These are phyloP conservation scores for Eucalyptus curtisii DNA, from an alignment of 345 rosid species.

Conservation along the genomic window DNA sequence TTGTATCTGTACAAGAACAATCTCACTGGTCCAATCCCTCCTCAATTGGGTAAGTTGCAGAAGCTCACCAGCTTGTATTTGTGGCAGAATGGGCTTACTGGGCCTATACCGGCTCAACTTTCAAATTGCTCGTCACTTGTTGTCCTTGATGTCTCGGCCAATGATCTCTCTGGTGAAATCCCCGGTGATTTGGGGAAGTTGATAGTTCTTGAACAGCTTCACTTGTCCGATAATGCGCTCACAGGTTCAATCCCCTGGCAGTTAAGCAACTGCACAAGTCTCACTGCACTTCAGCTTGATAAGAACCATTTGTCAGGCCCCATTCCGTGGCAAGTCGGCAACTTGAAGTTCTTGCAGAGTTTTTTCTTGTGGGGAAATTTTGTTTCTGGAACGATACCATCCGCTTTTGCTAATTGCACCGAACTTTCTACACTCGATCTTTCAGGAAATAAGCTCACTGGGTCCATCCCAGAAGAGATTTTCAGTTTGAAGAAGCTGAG, in stretches of 20 bases:
- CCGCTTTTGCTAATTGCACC: slow-evolving; percentile 79
- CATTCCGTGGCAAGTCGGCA: slow-evolving; percentile 69
- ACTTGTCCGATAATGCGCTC: slow-evolving; percentile 77
- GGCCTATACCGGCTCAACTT: slow-evolving; percentile 65
- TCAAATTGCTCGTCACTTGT: slow-evolving; percentile 90
- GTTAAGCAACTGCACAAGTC: slow-evolving; percentile 76
- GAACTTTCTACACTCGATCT: slow-evolving; percentile 74
- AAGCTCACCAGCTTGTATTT: slow-evolving; percentile 87
- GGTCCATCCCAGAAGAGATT: slow-evolving; percentile 75
- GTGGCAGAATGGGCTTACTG: slow-evolving; percentile 81
- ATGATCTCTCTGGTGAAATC: slow-evolving; percentile 62
- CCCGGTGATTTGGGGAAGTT: slow-evolving; percentile 82
- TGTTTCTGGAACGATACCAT: slow-evolving; percentile 71
- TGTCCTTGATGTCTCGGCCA: slow-evolving; percentile 85
- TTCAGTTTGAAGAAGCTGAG: slow-evolving; percentile 75
- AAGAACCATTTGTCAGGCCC: slow-evolving; percentile 76
- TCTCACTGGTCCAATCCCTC: slow-evolving; percentile 80
- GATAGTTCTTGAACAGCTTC: slow-evolving; percentile 74
- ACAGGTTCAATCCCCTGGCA: slow-evolving; percentile 67
- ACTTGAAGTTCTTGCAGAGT: slow-evolving; percentile 62
- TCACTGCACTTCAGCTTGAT: slow-evolving; percentile 86
- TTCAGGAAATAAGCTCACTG: slow-evolving; percentile 82
- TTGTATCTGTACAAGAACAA: slow-evolving; percentile 92
- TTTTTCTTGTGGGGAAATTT: slow-evolving; percentile 93
- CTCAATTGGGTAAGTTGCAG: slow-evolving; percentile 68